Percentiles rank a stretch among this genome's conserved stretches.
Conservation (phyloP, 192 early-diverging fungal species). For the Linnemannia elongata region DNA sequence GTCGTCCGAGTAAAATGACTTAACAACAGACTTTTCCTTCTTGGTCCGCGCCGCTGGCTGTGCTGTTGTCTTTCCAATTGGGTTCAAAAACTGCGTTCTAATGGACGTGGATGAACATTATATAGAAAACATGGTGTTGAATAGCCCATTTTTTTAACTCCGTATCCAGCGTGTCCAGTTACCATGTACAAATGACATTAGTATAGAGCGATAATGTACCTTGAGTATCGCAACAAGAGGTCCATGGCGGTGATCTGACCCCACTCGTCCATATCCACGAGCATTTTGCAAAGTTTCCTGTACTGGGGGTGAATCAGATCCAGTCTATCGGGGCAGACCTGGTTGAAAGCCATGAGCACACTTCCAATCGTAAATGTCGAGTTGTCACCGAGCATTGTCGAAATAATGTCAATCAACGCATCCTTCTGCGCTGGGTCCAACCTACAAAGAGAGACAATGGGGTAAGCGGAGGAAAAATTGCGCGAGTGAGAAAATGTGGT, state of each 20-base stretch:
- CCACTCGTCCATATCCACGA: conserved; percentile 96
- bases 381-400: conserved; percentile 82
- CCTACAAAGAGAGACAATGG: conserved; percentile 55
- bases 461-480: neutral
- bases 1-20: conserved; percentile 68
- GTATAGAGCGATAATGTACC: conserved; percentile 36
- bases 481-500: neutral
- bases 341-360: conserved; percentile 86
- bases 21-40: conserved; percentile 52
- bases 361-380: conserved; percentile 91
- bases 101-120: neutral
- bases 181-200: neutral
- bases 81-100: conserved; percentile 54
- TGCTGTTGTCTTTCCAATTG: conserved; percentile 30
- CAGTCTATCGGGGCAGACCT: conserved; percentile 87
- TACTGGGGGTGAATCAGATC: conserved; percentile 92
- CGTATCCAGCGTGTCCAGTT: neutral
- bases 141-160: neutral
- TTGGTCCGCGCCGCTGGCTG: conserved; percentile 18
- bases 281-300: conserved; percentile 86
- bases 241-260: conserved; percentile 90
- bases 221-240: conserved; percentile 85
- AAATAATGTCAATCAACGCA: conserved; percentile 83
- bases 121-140: neutral
- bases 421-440: conserved; percentile 83